These are phyloP conservation scores for Trametes cingulata DNA, from an alignment of 768 basidiomycete genomes.

Conservation along the genomic window DNA sequence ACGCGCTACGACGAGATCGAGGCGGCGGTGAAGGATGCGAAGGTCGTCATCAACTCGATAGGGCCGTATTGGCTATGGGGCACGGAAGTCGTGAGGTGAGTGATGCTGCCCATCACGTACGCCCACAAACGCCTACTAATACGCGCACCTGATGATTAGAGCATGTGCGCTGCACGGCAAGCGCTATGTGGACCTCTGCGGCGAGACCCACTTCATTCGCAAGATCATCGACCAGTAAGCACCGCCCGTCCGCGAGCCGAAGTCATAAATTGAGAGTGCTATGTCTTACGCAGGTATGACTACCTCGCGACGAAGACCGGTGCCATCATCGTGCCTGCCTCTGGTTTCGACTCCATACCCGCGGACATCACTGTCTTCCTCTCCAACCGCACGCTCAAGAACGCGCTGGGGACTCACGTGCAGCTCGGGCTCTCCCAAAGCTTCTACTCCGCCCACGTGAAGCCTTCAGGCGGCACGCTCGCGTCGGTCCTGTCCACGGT, in stretches of 20 bases:
- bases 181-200: constrained; percentile 86
- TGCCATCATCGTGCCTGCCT: constrained; percentile 76
- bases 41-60: constrained; percentile 75
- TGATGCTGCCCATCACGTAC: constrained; percentile 2
- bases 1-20: constrained; percentile 54
- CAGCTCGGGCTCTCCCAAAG: constrained; percentile 58
- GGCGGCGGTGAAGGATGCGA: constrained; percentile 52
- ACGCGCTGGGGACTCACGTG: constrained; percentile 36
- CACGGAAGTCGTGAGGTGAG: constrained; percentile 68
- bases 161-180: constrained; percentile 73
- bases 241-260: constrained; percentile 4
- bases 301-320: constrained; percentile 67
- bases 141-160: constrained; percentile 33
- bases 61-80: constrained; percentile 78
- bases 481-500: constrained; percentile 36
- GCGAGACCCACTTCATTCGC: constrained; percentile 68
- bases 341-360: constrained; percentile 78
- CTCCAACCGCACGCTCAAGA: constrained; percentile 68
- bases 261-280: no score
- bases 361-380: constrained; percentile 71
- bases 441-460: constrained; percentile 48
- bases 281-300: constrained; percentile 57
- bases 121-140: not conserved
- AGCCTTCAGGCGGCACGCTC: constrained; percentile 67
- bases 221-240: constrained; percentile 61